A percentile compares a stretch with the other conserved stretches of the same genome.
Conservation (phyloP, 176 grass and related monocot species). For the Melocanna baccifera region DNA sequence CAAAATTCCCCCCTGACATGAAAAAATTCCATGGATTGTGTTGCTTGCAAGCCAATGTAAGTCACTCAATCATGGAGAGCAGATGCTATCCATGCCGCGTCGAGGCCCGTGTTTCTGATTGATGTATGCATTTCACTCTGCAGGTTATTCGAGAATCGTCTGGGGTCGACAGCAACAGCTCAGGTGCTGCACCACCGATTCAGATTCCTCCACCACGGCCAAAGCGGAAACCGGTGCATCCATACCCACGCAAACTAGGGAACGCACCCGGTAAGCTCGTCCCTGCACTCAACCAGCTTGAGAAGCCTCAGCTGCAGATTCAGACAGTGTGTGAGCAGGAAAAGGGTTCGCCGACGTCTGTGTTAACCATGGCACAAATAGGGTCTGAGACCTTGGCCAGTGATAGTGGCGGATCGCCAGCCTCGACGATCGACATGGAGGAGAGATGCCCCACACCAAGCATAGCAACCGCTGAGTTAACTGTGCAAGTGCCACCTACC, state of each 20-base stretch:
- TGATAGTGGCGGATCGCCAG: conserved; percentile 39
- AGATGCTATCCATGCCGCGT: conserved; percentile 18
- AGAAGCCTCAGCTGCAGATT: conserved; percentile 33
- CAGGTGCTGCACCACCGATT: conserved; percentile 33
- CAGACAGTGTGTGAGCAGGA: conserved; percentile 45
- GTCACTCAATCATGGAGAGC: conserved; percentile 55
- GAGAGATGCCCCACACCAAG: conserved; percentile 35
- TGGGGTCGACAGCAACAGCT: conserved; percentile 22
- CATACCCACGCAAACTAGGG: conserved; percentile 77
- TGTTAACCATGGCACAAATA: conserved; percentile 40
- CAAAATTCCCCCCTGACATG: conserved; percentile 20
- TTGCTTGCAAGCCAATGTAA: conserved; percentile 61
- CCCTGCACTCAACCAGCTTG: conserved; percentile 27
- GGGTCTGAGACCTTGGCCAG: not conserved
- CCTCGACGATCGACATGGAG: conserved; percentile 41
- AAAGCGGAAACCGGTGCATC: conserved; percentile 70
- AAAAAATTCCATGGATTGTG: conserved; percentile 56
- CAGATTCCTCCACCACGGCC: conserved; percentile 91
- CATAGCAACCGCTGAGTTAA: conserved; percentile 11
- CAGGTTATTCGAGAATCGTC: conserved; percentile 66
- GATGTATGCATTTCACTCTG: not conserved
- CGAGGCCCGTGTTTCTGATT: conserved; percentile 17
- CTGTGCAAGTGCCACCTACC: conserved; percentile 23
- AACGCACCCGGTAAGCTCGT: conserved; percentile 24
- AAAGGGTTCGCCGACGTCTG: conserved; percentile 63